A percentile compares a stretch with the other conserved stretches of the same genome.
phyloP scores from a whole-genome alignment of 768 basidiomycete genomes.

The Leccinum barrowsii region DNA sequence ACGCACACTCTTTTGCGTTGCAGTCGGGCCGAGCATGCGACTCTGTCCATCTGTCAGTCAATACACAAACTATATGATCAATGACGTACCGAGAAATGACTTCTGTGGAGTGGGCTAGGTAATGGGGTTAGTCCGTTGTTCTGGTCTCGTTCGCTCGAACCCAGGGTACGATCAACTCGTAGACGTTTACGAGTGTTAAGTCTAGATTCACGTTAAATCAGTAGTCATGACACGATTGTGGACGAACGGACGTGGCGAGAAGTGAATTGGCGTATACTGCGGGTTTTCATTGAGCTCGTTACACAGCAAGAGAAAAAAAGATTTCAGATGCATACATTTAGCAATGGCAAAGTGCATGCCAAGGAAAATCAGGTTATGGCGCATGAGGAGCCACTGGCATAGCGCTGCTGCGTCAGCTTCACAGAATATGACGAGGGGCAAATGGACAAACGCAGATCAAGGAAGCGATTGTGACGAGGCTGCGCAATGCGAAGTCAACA shows the following conservation, averaged over 20 bases:
- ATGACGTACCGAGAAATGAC: conserved; percentile 23
- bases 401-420: background rate
- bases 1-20: conserved; percentile 24
- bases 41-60: conserved; percentile 11
- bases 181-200: conserved; percentile 32
- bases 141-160: conserved; percentile 26
- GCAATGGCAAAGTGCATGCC: conserved; percentile 36
- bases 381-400: conserved; percentile 31
- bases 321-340: conserved; percentile 21
- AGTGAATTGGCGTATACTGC: conserved; percentile 34
- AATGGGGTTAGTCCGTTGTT: conserved; percentile 9
- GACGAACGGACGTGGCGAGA: conserved; percentile 30
- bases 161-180: conserved; percentile 18
- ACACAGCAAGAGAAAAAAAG: background rate
- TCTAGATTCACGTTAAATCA: conserved; percentile 5
- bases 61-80: background rate
- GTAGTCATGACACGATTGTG: background rate
- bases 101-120: conserved; percentile 19
- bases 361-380: conserved; percentile 34
- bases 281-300: background rate
- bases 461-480: conserved; percentile 32
- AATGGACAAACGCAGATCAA: conserved; percentile 28
- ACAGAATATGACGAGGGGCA: background rate
- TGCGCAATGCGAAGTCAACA: conserved; percentile 7
- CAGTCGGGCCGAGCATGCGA: conserved; percentile 19